Base-by-base conservation (phyloP, 768 basidiomycete genomes). In the Phylloporus scabripes region DNA sequence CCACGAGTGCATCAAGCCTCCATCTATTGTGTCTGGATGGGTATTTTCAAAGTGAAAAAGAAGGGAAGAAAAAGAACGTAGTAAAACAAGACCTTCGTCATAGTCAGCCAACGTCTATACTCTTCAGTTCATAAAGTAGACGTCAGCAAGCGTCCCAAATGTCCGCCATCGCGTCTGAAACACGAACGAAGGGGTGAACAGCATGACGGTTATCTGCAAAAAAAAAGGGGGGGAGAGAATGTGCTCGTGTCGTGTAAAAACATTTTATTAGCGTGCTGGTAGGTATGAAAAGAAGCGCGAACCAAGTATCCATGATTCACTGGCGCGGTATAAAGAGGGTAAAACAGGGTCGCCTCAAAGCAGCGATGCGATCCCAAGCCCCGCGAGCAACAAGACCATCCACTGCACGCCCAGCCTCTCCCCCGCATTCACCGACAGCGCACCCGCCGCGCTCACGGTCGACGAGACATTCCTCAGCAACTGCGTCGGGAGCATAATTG, bases 401-500 rank as follows among this genome's bases (percentile, higher is more conserved):
- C 52, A 38, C 5, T 57, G 49, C 7, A 47, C 44, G 4, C 37
- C 64, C 51, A 58, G 48, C 41, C 58, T 63, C 47, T 56, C 66
- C 42, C 63, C 60, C 20, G 61, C 64, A 50, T 46, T 67, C 33
- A 48, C 53, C 10, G 37, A 38, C 9, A 38, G 37, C 20, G 37
- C 17, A 11, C 37, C 37, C 11, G 18, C 37, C 18, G 18, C 37
- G 17, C 18, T n/a, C 20, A 18, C 9, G 4, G 37, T n/a, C 11
- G 29, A 12, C 29, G 29, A 31, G 29, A 73, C 70, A 55, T 84
- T 87, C 54, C 85, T 76, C 50, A 95, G 70, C 40, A 61, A 39
- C 56, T 73, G 74, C 4, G 86, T 87, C 2, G 93, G 93, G 26
- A 92, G 71, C 92, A 96, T 95, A 68, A 82, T 86, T 21, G 93